A percentile compares a stretch with the other conserved stretches of the same genome.
Conservation (phyloP, 306 rosid genomes). For the Pyrus pyrifolia region DNA sequence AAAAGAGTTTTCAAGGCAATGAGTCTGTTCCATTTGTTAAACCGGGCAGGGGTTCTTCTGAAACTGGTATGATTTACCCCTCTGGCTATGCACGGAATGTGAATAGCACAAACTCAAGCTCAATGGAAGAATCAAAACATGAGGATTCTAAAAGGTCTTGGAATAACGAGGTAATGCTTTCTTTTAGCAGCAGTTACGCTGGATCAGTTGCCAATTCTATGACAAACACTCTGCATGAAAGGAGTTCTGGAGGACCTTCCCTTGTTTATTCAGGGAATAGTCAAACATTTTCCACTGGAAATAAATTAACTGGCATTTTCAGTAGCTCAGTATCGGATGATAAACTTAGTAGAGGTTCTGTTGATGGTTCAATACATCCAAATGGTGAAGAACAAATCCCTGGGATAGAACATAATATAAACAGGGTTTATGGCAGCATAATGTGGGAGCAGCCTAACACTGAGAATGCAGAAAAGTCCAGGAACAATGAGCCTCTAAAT, state of each 20-base stretch:
- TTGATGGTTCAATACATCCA: neutral
- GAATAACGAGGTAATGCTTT: conserved; percentile 25
- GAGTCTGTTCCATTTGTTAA: conserved; percentile 11
- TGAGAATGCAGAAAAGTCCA: neutral
- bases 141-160: conserved; percentile 34
- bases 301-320: conserved; percentile 10
- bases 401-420: conserved; percentile 1
- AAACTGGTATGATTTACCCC: neutral
- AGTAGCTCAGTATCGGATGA: conserved; percentile 4
- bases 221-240: neutral
- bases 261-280: conserved; percentile 4
- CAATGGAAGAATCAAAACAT: conserved; percentile 23
- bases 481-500: neutral
- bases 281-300: conserved; percentile 8
- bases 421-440: neutral
- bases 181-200: conserved; percentile 16
- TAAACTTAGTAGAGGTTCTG: conserved; percentile 19
- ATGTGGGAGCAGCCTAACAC: conserved; percentile 10
- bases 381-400: conserved; percentile 15
- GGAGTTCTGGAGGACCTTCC: conserved; percentile 18
- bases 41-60: conserved; percentile 4
- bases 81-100: conserved; percentile 17
- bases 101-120: conserved; percentile 22
- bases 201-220: conserved; percentile 24
- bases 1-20: conserved; percentile 1